Evolutionary conservation across 768 basidiomycete genomes (phyloP).

Genomic region (Hericium coralloides): DNA sequence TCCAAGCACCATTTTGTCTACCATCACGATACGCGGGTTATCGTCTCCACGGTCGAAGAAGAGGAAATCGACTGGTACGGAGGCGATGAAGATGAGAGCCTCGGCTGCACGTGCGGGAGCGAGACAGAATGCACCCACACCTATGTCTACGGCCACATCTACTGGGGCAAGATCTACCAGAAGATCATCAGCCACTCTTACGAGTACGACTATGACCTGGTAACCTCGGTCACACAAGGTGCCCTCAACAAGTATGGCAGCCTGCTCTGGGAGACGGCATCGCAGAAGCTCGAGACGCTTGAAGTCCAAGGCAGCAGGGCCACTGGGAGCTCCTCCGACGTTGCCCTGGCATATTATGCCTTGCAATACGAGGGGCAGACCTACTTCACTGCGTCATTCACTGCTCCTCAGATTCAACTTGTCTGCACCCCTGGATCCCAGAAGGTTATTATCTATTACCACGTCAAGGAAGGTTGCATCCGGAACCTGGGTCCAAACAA

Average conservation of each 20-base stretch:
- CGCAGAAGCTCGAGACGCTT: background rate
- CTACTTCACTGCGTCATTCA: background rate
- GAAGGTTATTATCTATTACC: background rate
- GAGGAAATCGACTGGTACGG: background rate
- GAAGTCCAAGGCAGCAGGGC: background rate
- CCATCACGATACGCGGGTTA: background rate
- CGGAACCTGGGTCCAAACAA: background rate
- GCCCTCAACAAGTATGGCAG: background rate
- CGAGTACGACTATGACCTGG: background rate
- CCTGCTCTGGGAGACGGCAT: background rate
- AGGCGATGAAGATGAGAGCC: background rate
- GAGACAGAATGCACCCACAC: background rate
- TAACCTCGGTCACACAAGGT: background rate
- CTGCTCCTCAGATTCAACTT: background rate
- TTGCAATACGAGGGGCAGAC: background rate
- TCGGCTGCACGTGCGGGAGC: background rate
- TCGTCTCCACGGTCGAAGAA: background rate
- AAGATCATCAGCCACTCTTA: background rate
- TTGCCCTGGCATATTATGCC: background rate
- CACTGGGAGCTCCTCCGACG: background rate
- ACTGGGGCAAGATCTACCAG: background rate
- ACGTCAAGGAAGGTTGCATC: background rate
- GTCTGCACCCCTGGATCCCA: background rate
- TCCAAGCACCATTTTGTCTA: background rate
- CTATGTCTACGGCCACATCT: background rate